phyloP scores from a whole-genome alignment of 192 early-diverging fungal genomes.

The Mortierella claussenii region DNA sequence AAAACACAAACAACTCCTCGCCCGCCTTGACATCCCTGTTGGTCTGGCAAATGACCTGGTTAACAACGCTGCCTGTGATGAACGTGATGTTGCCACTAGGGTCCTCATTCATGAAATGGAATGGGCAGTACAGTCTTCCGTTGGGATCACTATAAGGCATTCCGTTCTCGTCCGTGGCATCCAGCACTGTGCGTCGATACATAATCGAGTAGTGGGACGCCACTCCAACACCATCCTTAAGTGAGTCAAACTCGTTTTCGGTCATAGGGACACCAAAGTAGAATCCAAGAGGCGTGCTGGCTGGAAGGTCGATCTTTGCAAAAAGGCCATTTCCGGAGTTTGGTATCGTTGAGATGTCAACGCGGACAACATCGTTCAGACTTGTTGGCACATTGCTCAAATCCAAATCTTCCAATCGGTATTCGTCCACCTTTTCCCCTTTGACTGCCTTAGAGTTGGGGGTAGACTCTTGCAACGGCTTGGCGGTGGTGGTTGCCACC shows the following conservation, averaged over 20 bases:
- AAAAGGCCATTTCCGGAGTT: conserved; percentile 82
- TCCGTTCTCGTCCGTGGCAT: conserved; percentile 88
- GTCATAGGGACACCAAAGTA: conserved; percentile 99
- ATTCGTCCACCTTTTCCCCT: conserved; percentile 44
- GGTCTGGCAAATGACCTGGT: conserved; percentile 89
- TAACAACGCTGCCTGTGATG: conserved; percentile 83
- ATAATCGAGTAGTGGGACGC: conserved; percentile 92
- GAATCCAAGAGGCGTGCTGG: conserved; percentile 85
- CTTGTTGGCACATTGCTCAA: conserved; percentile 65
- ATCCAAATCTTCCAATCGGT: conserved; percentile 62
- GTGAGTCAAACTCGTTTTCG: conserved; percentile 91
- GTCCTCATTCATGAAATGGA: conserved; percentile 91
- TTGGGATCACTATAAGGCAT: conserved; percentile 78
- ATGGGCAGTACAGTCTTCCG: conserved; percentile 80
- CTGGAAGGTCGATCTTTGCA: conserved; percentile 78
- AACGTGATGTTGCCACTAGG: conserved; percentile 76
- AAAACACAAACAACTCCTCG: conserved; percentile 91
- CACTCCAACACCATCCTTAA: conserved; percentile 83
- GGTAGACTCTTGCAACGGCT: background rate
- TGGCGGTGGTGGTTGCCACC: background rate
- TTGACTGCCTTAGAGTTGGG: background rate
- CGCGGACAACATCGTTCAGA: conserved; percentile 71
- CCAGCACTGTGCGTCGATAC: conserved; percentile 90
- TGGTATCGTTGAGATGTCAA: conserved; percentile 72
- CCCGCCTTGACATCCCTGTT: conserved; percentile 75